A percentile compares a stretch with the other conserved stretches of the same genome.
phyloP scores from a whole-genome alignment of 2,329 filamentous ascomycete genomes.

The Pseudogymnoascus sp. region DNA sequence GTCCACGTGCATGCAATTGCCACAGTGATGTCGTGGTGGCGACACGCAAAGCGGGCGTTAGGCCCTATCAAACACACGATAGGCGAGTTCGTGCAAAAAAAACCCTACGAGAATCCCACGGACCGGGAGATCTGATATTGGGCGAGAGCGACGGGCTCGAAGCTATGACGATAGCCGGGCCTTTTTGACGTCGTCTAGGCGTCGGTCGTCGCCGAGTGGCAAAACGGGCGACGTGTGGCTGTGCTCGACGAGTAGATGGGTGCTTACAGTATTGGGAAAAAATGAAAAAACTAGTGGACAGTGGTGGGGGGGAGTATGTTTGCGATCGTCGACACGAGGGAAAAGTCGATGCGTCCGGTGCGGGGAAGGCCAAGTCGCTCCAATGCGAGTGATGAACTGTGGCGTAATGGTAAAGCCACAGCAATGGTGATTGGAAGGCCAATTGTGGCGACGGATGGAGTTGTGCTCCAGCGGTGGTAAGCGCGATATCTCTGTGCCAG shows the following conservation, averaged over 20 bases:
- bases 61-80: background rate
- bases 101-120: background rate
- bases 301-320: background rate
- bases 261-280: slow-evolving; percentile 2
- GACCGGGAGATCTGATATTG: background rate
- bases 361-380: background rate
- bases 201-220: background rate
- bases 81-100: background rate
- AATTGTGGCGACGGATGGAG: background rate
- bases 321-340: background rate
- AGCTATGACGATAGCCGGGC: background rate
- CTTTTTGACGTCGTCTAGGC: background rate
- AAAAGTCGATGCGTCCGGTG: background rate
- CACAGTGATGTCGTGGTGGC: background rate
- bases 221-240: background rate
- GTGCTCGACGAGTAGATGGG: background rate
- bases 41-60: background rate
- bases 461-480: background rate
- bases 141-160: background rate
- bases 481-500: background rate
- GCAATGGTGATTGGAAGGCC: background rate
- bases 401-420: slow-evolving; percentile 1
- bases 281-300: background rate
- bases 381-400: background rate
- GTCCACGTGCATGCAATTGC: background rate